Base-by-base conservation (phyloP, 83 land plant species). In the Larix sibirica region DNA sequence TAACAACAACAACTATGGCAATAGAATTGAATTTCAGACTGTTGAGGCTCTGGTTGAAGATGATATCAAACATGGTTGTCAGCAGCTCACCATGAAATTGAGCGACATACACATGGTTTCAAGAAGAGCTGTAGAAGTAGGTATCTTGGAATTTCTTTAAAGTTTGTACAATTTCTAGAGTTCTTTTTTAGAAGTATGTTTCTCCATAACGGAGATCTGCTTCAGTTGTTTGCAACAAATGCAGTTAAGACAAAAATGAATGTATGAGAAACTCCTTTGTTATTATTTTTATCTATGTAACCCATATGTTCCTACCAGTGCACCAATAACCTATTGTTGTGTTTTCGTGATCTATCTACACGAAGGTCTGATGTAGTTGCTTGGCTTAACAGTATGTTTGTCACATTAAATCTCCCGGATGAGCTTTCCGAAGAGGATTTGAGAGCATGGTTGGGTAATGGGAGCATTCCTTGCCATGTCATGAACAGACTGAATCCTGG, bases 341-440 rank as follows among this genome's bases (percentile, higher is more conserved):
- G 33, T 31, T 50, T 50, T 13, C 56, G 56, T 50, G 56, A 31
- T 33, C 20, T 33, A 69, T 44, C 40, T 28, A 21, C 54, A 18
- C 61, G 74, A 69, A 40, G 82, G 42, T 78, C 88, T n/a, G 64
- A 68, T 36, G 61, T 86, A 73, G 83, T 81, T 6, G 90, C 81
- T 28, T 90, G 92, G 92, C 67, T 90, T 1, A 90, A 90, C 56
- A 38, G 58, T 12, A 73, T 86, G 80, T 54, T 86, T 42, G 83
- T 80, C 28, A 26, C 58, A 38, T 59, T 87, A 58, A 36, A 56
- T 26, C 33, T 88, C 24, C 82, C 88, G 21, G n/a, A 71, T 44
- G 82, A 84, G 6, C 83, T 85, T 71, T 88, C 92, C 16, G 92
- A 86, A 42, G 90, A 90, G 12, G 88, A 88, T 24, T 59, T 90